phyloP scores from a whole-genome alignment of 2,329 filamentous ascomycete genomes.

The Tolypocladium cylindrosporum region DNA sequence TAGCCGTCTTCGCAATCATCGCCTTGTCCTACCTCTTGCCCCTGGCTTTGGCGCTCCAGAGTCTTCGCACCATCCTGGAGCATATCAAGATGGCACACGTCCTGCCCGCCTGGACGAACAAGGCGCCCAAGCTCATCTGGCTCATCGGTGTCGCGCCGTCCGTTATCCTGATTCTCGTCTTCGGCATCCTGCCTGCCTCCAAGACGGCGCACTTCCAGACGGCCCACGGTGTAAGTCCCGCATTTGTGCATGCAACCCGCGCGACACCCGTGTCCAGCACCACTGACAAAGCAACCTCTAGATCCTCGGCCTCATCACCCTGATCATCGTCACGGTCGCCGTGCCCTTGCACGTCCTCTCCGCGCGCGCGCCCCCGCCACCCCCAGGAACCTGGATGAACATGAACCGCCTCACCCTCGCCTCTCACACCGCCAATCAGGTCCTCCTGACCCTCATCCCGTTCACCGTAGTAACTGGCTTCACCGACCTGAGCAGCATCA shows the following conservation, averaged over 20 bases:
- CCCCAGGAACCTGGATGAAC: not conserved
- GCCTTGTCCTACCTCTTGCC: slow-evolving; percentile 16
- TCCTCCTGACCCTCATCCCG: slow-evolving; percentile 14
- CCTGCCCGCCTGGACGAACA: slow-evolving; percentile 11
- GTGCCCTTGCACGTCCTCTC: slow-evolving; percentile 13
- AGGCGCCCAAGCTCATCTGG: slow-evolving; percentile 15
- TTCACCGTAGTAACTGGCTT: slow-evolving; percentile 16
- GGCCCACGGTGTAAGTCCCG: slow-evolving; percentile 16
- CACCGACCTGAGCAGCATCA: slow-evolving; percentile 14
- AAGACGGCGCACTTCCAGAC: slow-evolving; percentile 16
- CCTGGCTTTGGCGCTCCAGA: slow-evolving; percentile 15
- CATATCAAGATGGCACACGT: slow-evolving; percentile 11
- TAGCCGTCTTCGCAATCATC: slow-evolving; percentile 9
- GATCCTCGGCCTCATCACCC: slow-evolving; percentile 17
- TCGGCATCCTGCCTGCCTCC: slow-evolving; percentile 14
- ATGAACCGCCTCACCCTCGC: not conserved
- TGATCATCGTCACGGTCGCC: slow-evolving; percentile 14
- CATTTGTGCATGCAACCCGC: not conserved
- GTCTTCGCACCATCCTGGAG: slow-evolving; percentile 14
- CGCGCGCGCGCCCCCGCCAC: slow-evolving; percentile 5
- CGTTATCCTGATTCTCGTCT: slow-evolving; percentile 13
- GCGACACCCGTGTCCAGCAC: not conserved
- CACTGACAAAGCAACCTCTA: slow-evolving; percentile 1
- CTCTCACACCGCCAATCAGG: slow-evolving; percentile 12
- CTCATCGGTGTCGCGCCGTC: slow-evolving; percentile 14